These are phyloP conservation scores for Bryoerythrophyllum caledonicum DNA, from an alignment of 225 moss, liverwort and hornwort genomes.

Conservation along the genomic window DNA sequence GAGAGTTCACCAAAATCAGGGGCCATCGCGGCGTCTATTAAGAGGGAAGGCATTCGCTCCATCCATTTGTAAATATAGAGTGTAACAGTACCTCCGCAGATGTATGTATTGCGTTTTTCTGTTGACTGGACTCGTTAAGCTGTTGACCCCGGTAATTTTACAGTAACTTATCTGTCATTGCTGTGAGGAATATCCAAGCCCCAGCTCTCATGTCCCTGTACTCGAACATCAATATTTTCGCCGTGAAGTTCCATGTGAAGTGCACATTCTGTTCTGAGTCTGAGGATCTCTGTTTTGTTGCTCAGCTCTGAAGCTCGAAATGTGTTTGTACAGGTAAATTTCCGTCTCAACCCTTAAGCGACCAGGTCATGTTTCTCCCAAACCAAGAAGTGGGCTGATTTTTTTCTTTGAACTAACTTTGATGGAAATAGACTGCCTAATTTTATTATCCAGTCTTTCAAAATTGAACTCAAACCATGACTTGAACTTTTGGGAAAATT, in stretches of 20 bases:
- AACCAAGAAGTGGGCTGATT: no score
- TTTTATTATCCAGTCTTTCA: no score
- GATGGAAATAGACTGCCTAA: no score
- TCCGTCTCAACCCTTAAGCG: no score
- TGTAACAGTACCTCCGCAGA: constrained; percentile 12
- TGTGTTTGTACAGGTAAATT: no score
- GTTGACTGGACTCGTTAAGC: neutral
- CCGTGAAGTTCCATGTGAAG: neutral
- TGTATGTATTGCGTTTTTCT: constrained; percentile 13
- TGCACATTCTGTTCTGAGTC: neutral
- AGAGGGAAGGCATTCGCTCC: neutral
- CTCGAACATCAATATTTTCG: neutral
- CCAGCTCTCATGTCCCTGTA: neutral
- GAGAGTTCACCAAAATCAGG: constrained; percentile 34
- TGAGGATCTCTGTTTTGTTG: neutral
- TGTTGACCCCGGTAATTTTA: constrained; percentile 12
- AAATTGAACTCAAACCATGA: no score
- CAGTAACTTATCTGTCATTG: neutral
- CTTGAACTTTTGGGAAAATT: no score
- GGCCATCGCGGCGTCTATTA: constrained; percentile 48
- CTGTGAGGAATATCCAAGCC: neutral
- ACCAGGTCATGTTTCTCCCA: no score
- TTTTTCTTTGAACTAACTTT: no score
- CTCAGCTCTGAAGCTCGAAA: neutral
- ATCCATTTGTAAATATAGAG: constrained; percentile 22